These are phyloP conservation scores for Aristolochia fimbriata DNA, from an alignment of 164 flowering plant species.

Conservation along the genomic window DNA sequence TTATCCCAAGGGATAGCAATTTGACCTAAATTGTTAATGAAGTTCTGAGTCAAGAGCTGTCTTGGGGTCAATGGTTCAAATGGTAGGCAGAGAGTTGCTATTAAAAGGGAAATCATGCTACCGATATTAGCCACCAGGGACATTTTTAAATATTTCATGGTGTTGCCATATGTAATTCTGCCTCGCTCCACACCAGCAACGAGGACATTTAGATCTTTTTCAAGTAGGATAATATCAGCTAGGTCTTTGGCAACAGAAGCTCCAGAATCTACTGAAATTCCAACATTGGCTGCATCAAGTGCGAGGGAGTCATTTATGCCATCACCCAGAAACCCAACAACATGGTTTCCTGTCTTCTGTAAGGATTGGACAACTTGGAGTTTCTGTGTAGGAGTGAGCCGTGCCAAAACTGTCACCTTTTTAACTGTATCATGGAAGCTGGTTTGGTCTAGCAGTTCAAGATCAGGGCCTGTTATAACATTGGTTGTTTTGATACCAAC, in stretches of 20 bases:
- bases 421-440: conserved; percentile 56
- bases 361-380: conserved; percentile 64
- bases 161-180: conserved; percentile 54
- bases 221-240: conserved; percentile 69
- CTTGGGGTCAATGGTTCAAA: conserved; percentile 57
- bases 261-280: conserved; percentile 71
- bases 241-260: conserved; percentile 62
- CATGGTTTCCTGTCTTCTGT: conserved; percentile 43
- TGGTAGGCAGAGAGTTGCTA: conserved; percentile 33
- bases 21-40: conserved; percentile 54
- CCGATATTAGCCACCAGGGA: conserved; percentile 62
- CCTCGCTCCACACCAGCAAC: conserved; percentile 65
- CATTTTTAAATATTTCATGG: conserved; percentile 68
- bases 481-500: conserved; percentile 61
- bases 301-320: conserved; percentile 73
- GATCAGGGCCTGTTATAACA: conserved; percentile 68
- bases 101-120: conserved; percentile 41
- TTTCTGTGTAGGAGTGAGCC: conserved; percentile 72
- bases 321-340: conserved; percentile 75
- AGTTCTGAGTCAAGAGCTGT: conserved; percentile 65
- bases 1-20: conserved; percentile 78
- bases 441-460: conserved; percentile 42
- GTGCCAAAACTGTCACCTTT: conserved; percentile 60
- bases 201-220: conserved; percentile 69
- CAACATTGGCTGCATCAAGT: conserved; percentile 61